These are phyloP conservation scores for Laburnicola sp. DNA, from an alignment of 2,329 filamentous ascomycete species.

Conservation along the genomic window DNA sequence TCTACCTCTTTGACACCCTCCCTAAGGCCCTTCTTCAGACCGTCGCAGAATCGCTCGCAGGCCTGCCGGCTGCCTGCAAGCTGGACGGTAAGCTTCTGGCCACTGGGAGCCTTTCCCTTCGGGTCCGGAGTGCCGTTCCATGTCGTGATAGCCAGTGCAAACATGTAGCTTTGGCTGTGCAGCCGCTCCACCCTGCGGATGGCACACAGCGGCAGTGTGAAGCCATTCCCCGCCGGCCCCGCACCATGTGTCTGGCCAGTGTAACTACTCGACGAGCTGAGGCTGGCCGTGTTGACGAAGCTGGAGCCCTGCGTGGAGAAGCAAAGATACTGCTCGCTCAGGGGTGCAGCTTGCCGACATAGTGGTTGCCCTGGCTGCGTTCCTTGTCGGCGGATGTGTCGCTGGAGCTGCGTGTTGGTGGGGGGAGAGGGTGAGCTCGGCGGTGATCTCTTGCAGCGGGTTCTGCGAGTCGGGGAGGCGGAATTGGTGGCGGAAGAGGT, in stretches of 20 bases:
- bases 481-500: constrained; percentile 94
- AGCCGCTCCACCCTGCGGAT: constrained; percentile 90
- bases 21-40: constrained; percentile 84
- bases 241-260: constrained; percentile 92
- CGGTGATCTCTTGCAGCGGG: constrained; percentile 92
- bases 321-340: constrained; percentile 93
- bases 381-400: constrained; percentile 65
- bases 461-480: constrained; percentile 90
- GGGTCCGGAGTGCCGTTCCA: constrained; percentile 70
- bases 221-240: constrained; percentile 91
- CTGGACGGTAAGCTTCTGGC: constrained; percentile 87
- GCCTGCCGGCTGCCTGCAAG: constrained; percentile 84
- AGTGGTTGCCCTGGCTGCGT: constrained; percentile 76
- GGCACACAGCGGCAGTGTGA: constrained; percentile 88
- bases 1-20: constrained; percentile 86
- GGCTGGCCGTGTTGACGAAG: constrained; percentile 78
- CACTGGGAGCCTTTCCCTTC: constrained; percentile 54
- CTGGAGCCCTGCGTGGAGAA: constrained; percentile 93
- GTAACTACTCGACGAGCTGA: constrained; percentile 78
- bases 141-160: constrained; percentile 90
- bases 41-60: constrained; percentile 95
- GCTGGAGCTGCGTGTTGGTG: constrained; percentile 55
- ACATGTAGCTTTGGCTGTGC: constrained; percentile 88
- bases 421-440: constrained; percentile 84
- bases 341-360: constrained; percentile 84